Base-by-base conservation (phyloP, 306 rosid genomes). In the Fragaria vesca region DNA sequence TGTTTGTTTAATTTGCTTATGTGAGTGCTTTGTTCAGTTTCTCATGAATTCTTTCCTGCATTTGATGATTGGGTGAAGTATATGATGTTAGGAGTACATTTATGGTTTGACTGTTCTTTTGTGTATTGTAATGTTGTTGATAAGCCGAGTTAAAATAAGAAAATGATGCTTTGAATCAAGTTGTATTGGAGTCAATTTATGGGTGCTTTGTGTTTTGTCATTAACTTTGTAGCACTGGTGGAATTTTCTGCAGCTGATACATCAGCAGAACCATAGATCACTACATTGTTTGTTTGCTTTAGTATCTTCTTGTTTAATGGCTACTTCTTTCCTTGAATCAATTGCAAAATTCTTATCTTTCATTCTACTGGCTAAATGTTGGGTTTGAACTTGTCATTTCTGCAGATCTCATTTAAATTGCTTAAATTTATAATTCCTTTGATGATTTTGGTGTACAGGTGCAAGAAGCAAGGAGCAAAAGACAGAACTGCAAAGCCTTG, bases 361-460 rank as follows among this genome's bases (percentile, higher is more conserved):
- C 68, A 20, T 65, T 69, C 15, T 65, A 66, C 78, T 52, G 76
- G 51, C 71, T 68, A 48, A 75, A 43, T 77, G 73, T 51, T 45
- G 36, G 66, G 42, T 43, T 21, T 73, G 77, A 74, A 61, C 65
- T 76, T 13, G 38, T 58, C 48, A 43, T 47, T 51, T 78, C 55
- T 74, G 52, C 38, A 47, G 74, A 45, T 69, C 57, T 79, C 66
- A 78, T 51, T 71, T 62, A 24, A 60, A 20, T 60, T 65, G 18
- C 61, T 1, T 24, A 26, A 15, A 38, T 70, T 76, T 47, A 38
- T 72, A 61, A 81, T 69, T 73, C 77, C 63, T 69, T 66, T 24
- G 65, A 4, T 48, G 69, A 51, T 73, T 75, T 75, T 71, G 50
- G 57, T 42, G 66, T 63, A 38, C 68, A 89, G 94, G 83, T 32